These are phyloP conservation scores for Micractinium sp. DNA, from an alignment of 139 green algal species.

Conservation along the genomic window DNA sequence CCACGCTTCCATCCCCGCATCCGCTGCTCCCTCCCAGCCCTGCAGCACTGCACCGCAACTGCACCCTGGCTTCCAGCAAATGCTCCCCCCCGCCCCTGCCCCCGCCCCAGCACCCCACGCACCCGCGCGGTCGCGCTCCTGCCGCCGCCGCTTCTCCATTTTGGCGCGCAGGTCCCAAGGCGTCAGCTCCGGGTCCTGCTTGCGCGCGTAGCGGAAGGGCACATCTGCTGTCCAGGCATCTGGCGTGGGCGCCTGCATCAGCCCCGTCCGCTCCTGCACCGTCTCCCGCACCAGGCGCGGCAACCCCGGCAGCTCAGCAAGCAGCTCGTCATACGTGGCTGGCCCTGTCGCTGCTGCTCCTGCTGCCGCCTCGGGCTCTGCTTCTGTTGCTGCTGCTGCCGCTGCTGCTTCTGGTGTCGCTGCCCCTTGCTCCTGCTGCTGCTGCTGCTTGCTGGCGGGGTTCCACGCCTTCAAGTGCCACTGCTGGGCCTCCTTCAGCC, in stretches of 20 bases:
- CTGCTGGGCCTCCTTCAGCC: not conserved
- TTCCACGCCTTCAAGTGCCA: not conserved
- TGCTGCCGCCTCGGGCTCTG: not conserved
- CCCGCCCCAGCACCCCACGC: not conserved
- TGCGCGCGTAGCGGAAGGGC: not conserved
- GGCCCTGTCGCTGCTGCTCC: not conserved
- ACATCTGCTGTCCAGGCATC: not conserved
- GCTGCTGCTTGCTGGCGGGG: not conserved
- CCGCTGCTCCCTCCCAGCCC: too few relatives aligned
- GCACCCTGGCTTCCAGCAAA: too few relatives aligned
- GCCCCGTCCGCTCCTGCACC: slow-evolving; percentile 1
- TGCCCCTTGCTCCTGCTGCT: not conserved
- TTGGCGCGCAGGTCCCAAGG: slow-evolving; percentile 48
- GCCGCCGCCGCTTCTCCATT: slow-evolving; percentile 44
- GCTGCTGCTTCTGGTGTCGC: not conserved
- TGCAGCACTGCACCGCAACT: too few relatives aligned
- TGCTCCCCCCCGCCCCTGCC: too few relatives aligned
- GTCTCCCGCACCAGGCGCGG: not conserved
- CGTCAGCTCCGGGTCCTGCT: slow-evolving; percentile 7
- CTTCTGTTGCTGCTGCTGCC: not conserved
- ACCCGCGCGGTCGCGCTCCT: slow-evolving; percentile 24
- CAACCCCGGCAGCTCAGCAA: slow-evolving; percentile 19
- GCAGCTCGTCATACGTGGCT: slow-evolving; percentile 5
- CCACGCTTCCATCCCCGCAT: too few relatives aligned
- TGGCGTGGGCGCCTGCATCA: not conserved